A percentile compares a stretch with the other conserved stretches of the same genome.
These are phyloP conservation scores for Kwoniella europaea DNA, from an alignment of 768 basidiomycete genomes.

Conservation along the genomic window DNA sequence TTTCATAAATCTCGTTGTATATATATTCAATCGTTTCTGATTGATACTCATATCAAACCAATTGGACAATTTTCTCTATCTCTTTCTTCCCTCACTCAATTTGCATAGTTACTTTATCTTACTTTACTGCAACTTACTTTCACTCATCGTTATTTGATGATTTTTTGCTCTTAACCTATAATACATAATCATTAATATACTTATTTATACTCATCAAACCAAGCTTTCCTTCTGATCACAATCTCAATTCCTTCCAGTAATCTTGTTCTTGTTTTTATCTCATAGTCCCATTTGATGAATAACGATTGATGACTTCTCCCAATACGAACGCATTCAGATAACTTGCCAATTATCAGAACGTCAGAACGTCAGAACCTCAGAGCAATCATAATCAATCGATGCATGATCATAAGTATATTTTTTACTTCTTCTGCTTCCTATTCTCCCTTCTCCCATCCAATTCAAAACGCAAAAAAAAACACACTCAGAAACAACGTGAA, in stretches of 20 bases:
- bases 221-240: not conserved
- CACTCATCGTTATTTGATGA: not conserved
- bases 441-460: not conserved
- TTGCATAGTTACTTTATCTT: not conserved
- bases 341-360: too few species aligned
- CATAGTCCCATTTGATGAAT: not conserved
- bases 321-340: too few species aligned
- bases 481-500: not conserved
- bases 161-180: not conserved
- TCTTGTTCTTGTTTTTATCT: not conserved
- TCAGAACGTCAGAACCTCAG: too few species aligned
- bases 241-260: not conserved
- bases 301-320: not conserved
- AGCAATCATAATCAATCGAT: not conserved
- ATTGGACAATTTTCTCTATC: constrained; percentile 1
- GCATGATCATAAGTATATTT: not conserved
- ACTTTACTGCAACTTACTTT: not conserved
- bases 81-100: not conserved
- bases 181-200: not conserved
- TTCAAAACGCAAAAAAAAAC: not conserved
- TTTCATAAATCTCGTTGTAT: not conserved
- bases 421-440: constrained; percentile 6
- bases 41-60: not conserved
- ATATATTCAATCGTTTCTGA: not conserved
- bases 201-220: not conserved